Evolutionary conservation across 306 rosid species (phyloP).

Genomic region (Inga leiocalycina): DNA sequence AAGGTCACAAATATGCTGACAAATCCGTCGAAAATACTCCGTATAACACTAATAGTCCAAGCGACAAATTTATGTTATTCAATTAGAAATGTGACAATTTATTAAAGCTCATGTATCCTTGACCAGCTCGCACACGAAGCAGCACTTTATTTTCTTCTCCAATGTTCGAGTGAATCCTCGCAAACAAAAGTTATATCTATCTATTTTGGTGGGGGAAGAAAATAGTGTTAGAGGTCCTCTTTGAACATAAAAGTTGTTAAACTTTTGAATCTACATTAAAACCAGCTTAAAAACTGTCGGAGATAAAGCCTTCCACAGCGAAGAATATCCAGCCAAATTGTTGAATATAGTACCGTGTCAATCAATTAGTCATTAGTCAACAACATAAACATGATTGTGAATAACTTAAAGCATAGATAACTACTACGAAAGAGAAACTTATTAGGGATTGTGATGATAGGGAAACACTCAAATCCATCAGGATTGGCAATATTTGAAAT

Average conservation of each 20-base stretch:
- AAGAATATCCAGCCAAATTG: background rate
- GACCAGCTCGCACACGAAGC: too few species aligned
- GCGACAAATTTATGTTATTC: too few species aligned
- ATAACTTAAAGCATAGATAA: too few species aligned
- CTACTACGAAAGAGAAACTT: background rate
- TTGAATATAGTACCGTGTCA: background rate
- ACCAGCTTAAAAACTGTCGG: background rate
- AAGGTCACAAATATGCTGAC: too few species aligned
- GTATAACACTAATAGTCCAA: too few species aligned
- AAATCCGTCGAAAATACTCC: too few species aligned
- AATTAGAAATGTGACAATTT: too few species aligned
- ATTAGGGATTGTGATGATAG: background rate
- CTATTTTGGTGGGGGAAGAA: background rate
- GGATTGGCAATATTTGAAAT: background rate
- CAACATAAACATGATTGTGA: background rate
- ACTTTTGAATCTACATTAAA: background rate
- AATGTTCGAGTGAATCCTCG: too few species aligned
- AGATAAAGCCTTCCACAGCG: background rate
- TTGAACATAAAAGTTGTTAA: background rate
- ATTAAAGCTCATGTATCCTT: too few species aligned
- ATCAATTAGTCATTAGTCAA: background rate
- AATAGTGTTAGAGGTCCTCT: background rate
- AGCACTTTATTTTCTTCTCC: too few species aligned
- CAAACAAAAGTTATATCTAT: too few species aligned
- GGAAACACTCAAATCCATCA: background rate